Percentiles rank a stretch among this genome's conserved stretches.
phyloP scores from a whole-genome alignment of 148 eudicot genomes.

The Selenicereus undatus region DNA sequence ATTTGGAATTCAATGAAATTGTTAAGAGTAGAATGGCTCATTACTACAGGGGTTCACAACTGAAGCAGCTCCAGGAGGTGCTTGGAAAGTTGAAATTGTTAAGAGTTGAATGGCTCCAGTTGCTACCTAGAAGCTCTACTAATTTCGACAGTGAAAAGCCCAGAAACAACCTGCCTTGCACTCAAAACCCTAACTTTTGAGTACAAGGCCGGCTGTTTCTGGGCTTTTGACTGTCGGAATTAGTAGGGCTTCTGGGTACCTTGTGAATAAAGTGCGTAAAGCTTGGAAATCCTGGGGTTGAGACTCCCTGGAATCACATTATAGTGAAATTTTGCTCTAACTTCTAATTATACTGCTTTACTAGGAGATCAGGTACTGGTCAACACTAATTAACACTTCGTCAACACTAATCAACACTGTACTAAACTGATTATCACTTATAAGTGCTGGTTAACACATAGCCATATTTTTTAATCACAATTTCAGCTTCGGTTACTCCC shows the following conservation, averaged over 20 bases:
- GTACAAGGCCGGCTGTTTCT: slow-evolving; percentile 80
- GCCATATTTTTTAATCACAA: too few species aligned
- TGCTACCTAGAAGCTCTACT: slow-evolving; percentile 59
- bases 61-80: too few species aligned
- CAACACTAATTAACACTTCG: too few species aligned
- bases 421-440: too few species aligned
- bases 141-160: slow-evolving; percentile 66
- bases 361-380: not conserved
- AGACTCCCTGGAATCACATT: not conserved
- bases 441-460: too few species aligned
- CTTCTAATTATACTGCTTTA: not conserved
- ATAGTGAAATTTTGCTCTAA: not conserved
- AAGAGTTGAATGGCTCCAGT: too few species aligned
- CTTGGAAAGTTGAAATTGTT: too few species aligned
- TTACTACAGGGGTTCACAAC: too few species aligned
- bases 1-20: too few species aligned
- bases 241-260: slow-evolving; percentile 55
- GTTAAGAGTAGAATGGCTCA: too few species aligned
- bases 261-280: slow-evolving; percentile 64
- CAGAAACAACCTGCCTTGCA: slow-evolving; percentile 80
- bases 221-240: slow-evolving; percentile 75
- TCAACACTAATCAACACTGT: too few species aligned
- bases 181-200: slow-evolving; percentile 85
- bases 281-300: slow-evolving; percentile 80
- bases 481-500: too few species aligned